Evolutionary conservation across 2,329 filamentous ascomycete genomes (phyloP), one percentile per base, ranked within the genome.

Genomic region (Diaporthe destruens): DNA sequence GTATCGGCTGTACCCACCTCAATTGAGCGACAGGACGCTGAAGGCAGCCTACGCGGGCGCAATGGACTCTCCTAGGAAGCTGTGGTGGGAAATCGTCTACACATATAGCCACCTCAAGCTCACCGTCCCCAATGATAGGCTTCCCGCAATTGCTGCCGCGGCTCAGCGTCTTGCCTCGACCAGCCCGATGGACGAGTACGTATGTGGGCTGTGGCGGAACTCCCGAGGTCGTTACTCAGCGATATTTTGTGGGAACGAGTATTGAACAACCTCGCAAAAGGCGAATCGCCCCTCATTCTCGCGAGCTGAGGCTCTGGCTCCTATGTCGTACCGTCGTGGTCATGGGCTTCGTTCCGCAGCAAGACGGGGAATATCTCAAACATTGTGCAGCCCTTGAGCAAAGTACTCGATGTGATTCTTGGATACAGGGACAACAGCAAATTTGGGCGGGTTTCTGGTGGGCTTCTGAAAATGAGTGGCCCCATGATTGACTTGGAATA

Each of bases 71-170:
- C 16, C 42, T 6, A 23, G 29, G 6, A 59, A 49, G 16, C 25
- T 12, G 39, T 69, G 67, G 67, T 47, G 32, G 42, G 20, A 57
- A 1, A 47, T 69, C 8, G 12, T 69, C n/a, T 20, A 8, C 32
- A 39, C 32, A 2, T 69, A 69, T 32, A 69, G 54, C 54, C 29
- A 36, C 20, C 67, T 69, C 42, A 56, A 51, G 54, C 42, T 69
- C 29, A 59, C 67, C 20, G 23, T 59, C 1, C 54, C 54, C 16
- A n/a, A 29, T 5, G 67, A 69, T 42, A 59, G 32, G 29, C 54
- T 69, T 8, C 54, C 67, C 6, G 67, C 67, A 11, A 59, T 69
- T 9, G 29, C 67, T 14, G 67, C 54, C 8, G 56, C 59, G 2
- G 67, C 67, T 4, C 67, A 69, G 23, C 42, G 47, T 11, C 42